Percentiles rank a stretch among this genome's conserved stretches.
phyloP scores from a whole-genome alignment of 2,329 filamentous ascomycete genomes.

The Penicillium sp. region DNA sequence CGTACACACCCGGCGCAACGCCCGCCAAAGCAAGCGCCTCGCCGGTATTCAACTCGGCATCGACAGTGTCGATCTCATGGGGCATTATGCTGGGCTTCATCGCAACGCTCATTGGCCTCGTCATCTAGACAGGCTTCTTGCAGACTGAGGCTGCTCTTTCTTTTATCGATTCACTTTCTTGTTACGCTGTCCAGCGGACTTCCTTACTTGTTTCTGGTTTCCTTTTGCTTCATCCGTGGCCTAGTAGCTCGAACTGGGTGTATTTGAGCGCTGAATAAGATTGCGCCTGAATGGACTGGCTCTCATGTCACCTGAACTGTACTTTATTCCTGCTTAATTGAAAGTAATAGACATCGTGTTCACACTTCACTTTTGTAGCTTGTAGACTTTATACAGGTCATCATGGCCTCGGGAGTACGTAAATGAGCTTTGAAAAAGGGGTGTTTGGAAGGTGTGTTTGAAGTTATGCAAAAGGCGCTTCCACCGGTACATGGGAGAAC shows the following conservation, averaged over 20 bases:
- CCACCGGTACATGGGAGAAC: too few relatives aligned
- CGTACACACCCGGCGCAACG: conserved; percentile 1
- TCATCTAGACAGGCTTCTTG: conserved; percentile 1
- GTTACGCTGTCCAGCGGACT: too few relatives aligned
- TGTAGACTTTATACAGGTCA: too few relatives aligned
- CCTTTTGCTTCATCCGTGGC: background rate
- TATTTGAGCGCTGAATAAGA: background rate
- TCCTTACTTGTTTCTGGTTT: background rate
- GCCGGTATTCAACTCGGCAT: conserved; percentile 16
- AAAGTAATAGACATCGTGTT: background rate
- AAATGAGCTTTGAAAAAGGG: too few relatives aligned
- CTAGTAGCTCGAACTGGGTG: background rate
- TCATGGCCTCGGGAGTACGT: too few relatives aligned
- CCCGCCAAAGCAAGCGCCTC: conserved; percentile 6
- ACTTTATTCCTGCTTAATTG: background rate
- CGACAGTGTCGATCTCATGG: conserved; percentile 9
- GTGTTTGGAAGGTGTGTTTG: too few relatives aligned
- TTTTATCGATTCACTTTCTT: background rate
- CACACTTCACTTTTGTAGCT: background rate
- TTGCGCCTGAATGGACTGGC: background rate
- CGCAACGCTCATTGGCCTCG: conserved; percentile 12
- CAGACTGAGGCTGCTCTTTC: background rate
- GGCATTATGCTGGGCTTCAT: conserved; percentile 11
- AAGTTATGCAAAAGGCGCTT: too few relatives aligned
- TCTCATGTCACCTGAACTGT: background rate